Conservation (phyloP, 2,329 filamentous ascomycete species). For the Achaetomium macrosporum region DNA sequence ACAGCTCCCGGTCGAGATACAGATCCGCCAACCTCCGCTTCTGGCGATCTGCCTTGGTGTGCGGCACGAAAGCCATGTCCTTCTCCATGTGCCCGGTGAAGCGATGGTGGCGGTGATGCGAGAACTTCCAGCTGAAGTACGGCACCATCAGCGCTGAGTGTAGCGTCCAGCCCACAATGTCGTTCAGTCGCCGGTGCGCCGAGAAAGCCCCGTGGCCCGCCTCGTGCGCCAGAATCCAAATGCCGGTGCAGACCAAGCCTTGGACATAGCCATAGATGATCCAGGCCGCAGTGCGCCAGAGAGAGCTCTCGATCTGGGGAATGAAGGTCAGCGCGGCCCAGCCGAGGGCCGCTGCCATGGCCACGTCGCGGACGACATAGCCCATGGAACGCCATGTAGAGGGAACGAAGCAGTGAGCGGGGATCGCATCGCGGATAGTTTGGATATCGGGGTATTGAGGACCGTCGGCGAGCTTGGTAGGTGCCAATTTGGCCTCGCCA, state of each 20-base stretch:
- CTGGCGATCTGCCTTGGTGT: constrained; percentile 36
- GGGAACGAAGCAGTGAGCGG: constrained; percentile 55
- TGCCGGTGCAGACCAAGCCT: constrained; percentile 59
- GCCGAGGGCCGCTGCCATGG: constrained; percentile 43
- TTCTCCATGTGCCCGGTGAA: constrained; percentile 63
- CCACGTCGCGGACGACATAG: constrained; percentile 52
- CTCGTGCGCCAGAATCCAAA: constrained; percentile 68
- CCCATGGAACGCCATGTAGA: constrained; percentile 45
- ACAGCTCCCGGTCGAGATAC: constrained; percentile 45
- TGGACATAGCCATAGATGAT: constrained; percentile 56
- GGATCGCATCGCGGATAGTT: constrained; percentile 48
- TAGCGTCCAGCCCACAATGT: constrained; percentile 56
- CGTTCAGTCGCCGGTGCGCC: constrained; percentile 50
- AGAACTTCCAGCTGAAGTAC: constrained; percentile 69
- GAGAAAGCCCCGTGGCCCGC: constrained; percentile 66
- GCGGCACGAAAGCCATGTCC: constrained; percentile 60
- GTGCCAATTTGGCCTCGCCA: constrained; percentile 12
- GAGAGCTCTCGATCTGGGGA: constrained; percentile 40
- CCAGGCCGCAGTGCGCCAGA: constrained; percentile 46
- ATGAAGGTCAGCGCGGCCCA: constrained; percentile 50
- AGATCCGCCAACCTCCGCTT: constrained; percentile 33
- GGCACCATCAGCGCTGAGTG: constrained; percentile 63
- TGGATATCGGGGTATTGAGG: constrained; percentile 41
- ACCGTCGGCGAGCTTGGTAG: constrained; percentile 12
- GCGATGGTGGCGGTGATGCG: constrained; percentile 63